Evolutionary conservation across 192 early-diverging fungal species (phyloP), one percentile per base, ranked within the genome.

Genomic region (Umbelopsis isabellina): DNA sequence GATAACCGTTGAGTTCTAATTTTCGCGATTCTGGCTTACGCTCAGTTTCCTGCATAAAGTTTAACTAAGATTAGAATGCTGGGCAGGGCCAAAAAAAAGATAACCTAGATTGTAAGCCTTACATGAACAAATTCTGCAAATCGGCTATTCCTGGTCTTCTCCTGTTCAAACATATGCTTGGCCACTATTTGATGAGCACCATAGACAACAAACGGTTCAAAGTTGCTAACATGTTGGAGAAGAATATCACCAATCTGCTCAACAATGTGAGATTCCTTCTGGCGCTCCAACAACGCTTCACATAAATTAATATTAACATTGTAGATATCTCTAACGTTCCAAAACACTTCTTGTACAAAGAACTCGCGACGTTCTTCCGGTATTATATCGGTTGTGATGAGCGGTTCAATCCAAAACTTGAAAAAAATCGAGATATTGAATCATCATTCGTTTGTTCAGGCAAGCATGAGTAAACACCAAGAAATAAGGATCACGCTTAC

Each of bases 171-270:
- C 45, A 89, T 84, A 78, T 92, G 88, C 71, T 92, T 92, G 47
- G 90, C 92, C 77, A 89, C 90, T 41, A 90, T 86, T 73, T 95
- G 93, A 77, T 94, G 89, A 2, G 89, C 91, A 45, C 94, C 93
- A 80, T 98, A 98, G 21, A 84, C 84, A 30, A 95, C 88, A 71
- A 95, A 97, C 2, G 90, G 87, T 45, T 91, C 84, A 69, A 96
- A 90, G 58, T 86, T 82, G 66, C 85, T 75, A 1, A 91, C 91
- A 75, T 91, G 84, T 72, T 85, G 72, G 20, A 93, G 69, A 68
- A 98, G 90, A 27, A 95, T 88, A 70, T 97, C 95, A 45, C 96
- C 96, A 35, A 98, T 84, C 71, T 86, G 83, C 46, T 89, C 81
- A 52, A 96, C 90, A 23, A 97, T 77, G 67, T 85, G 77, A 64